Percentiles rank a stretch among this genome's conserved stretches.
phyloP scores from a whole-genome alignment of 306 rosid species.

The Fragaria vesca region DNA sequence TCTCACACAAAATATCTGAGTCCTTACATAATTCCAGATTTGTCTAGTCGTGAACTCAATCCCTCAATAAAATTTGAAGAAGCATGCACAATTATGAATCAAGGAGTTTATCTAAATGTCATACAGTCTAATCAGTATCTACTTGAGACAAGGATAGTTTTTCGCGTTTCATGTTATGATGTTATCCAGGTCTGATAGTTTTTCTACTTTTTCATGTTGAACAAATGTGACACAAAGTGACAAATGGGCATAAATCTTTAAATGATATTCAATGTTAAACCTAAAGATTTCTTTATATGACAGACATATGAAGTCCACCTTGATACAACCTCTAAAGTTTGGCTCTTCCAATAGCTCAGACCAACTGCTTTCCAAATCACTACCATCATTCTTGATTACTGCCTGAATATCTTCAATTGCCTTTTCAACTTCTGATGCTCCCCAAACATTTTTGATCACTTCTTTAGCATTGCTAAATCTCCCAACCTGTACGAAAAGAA shows the following conservation, averaged over 20 bases:
- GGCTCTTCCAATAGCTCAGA: constrained; percentile 72
- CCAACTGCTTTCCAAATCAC: constrained; percentile 73
- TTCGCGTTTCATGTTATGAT: background rate
- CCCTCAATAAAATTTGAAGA: background rate
- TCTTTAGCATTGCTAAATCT: constrained; percentile 56
- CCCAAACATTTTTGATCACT: constrained; percentile 74
- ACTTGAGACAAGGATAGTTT: background rate
- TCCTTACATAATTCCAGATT: constrained; percentile 16
- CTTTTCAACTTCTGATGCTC: constrained; percentile 67
- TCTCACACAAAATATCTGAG: constrained; percentile 28
- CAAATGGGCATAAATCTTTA: background rate
- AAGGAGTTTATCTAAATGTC: constrained; percentile 6
- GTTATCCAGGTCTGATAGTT: background rate
- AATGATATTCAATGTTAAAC: background rate
- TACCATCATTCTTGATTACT: constrained; percentile 67
- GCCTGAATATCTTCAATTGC: constrained; percentile 78
- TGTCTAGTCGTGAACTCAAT: constrained; percentile 3
- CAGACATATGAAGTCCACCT: constrained; percentile 49
- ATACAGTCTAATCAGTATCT: constrained; percentile 5
- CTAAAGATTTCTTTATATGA: constrained; percentile 18
- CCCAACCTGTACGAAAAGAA: constrained; percentile 60
- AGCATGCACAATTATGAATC: background rate
- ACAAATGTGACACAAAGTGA: background rate
- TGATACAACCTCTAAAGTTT: constrained; percentile 87
- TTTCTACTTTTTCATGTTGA: background rate